Percentiles rank a stretch among this genome's conserved stretches.
Evolutionary conservation across 2,329 filamentous ascomycete genomes (phyloP).

Genomic region (Colletotrichum endophyticum): DNA sequence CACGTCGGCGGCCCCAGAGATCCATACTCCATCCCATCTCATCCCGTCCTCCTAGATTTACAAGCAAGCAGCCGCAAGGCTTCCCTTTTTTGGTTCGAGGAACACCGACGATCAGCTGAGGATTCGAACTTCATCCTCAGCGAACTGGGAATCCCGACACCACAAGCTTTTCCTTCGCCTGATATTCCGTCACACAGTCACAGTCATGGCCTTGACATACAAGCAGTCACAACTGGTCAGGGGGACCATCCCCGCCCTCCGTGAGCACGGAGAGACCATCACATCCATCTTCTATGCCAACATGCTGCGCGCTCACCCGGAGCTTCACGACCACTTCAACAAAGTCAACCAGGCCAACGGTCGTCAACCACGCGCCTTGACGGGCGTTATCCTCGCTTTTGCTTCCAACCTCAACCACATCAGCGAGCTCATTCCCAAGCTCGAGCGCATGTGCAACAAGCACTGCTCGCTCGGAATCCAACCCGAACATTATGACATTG

Average conservation of each 20-base stretch:
- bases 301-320: constrained; percentile 68
- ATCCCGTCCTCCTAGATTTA: background rate
- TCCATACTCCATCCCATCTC: constrained; percentile 2
- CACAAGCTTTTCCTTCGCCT: background rate
- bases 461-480: constrained; percentile 73
- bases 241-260: constrained; percentile 72
- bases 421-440: constrained; percentile 56
- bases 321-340: constrained; percentile 75
- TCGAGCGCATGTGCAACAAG: constrained; percentile 70
- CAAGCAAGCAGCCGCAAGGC: background rate
- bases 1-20: background rate
- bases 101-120: background rate
- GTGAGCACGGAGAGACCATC: constrained; percentile 70
- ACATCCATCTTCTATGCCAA: constrained; percentile 75
- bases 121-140: background rate
- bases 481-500: constrained; percentile 73
- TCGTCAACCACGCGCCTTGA: constrained; percentile 27
- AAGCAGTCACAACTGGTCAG: constrained; percentile 70
- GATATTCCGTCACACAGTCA: background rate
- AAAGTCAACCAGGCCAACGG: constrained; percentile 27
- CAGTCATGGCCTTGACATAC: constrained; percentile 46
- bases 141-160: background rate
- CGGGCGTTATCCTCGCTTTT: constrained; percentile 65
- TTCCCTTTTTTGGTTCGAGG: background rate
- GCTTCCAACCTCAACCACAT: constrained; percentile 72